Percentiles rank a stretch among this genome's conserved stretches.
phyloP scores from a whole-genome alignment of 305 asterid genomes.

The Fraxinus albicans region DNA sequence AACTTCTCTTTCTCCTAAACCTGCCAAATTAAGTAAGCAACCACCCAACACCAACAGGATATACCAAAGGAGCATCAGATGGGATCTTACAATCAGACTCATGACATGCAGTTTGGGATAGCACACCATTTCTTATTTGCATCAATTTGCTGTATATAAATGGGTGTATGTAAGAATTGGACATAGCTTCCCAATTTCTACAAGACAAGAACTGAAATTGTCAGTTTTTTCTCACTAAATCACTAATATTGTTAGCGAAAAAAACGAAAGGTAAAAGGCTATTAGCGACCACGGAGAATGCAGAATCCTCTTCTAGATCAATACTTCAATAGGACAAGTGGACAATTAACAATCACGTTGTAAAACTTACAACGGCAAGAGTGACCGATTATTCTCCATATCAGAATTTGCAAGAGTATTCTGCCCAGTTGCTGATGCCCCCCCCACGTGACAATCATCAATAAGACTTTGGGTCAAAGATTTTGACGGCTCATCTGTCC shows the following conservation, averaged over 20 bases:
- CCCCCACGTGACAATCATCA: constrained; percentile 43
- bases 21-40: constrained; percentile 49
- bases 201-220: constrained; percentile 25
- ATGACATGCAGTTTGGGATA: constrained; percentile 33
- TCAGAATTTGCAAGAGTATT: constrained; percentile 25
- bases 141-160: constrained; percentile 50
- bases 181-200: constrained; percentile 52
- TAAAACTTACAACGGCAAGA: constrained; percentile 51
- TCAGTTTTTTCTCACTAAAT: constrained; percentile 15
- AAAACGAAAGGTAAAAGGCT: neutral
- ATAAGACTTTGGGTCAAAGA: constrained; percentile 29
- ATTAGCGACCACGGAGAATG: constrained; percentile 1
- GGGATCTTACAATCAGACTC: constrained; percentile 53
- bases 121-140: constrained; percentile 43
- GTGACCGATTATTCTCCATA: constrained; percentile 17
- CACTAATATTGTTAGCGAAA: neutral
- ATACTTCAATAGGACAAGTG: neutral
- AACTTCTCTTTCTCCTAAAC: constrained; percentile 57
- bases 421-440: constrained; percentile 36
- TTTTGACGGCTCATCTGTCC: constrained; percentile 42
- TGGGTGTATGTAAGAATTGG: constrained; percentile 61
- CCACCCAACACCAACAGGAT: constrained; percentile 25
- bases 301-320: neutral
- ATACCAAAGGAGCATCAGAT: constrained; percentile 23
- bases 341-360: constrained; percentile 8